A percentile compares a stretch with the other conserved stretches of the same genome.
These are phyloP conservation scores for Nothopassalora personata DNA, from an alignment of 2,329 filamentous ascomycete genomes.

Conservation along the genomic window DNA sequence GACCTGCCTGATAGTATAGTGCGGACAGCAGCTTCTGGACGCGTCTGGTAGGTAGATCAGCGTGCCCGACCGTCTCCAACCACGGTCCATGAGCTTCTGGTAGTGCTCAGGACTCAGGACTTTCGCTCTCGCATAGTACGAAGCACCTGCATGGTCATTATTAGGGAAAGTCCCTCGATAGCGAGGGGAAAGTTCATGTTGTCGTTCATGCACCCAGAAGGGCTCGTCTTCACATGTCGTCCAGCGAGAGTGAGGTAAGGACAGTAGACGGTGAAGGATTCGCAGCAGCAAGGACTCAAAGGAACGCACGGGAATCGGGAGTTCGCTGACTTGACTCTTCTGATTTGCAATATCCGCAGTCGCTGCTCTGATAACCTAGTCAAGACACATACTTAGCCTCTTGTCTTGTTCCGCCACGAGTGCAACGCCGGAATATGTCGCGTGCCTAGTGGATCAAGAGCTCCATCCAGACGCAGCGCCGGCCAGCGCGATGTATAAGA, in stretches of 20 bases:
- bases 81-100: conserved; percentile 65
- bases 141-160: conserved; percentile 52
- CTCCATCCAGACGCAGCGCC: background rate
- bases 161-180: background rate
- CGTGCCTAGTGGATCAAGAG: background rate
- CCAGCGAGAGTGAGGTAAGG: background rate
- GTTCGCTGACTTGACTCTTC: conserved; percentile 43
- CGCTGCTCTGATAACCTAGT: conserved; percentile 44
- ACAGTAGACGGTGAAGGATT: background rate
- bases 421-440: background rate
- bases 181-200: background rate
- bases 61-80: conserved; percentile 63
- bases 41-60: conserved; percentile 76
- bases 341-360: conserved; percentile 49
- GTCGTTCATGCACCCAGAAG: background rate
- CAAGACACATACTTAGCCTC: conserved; percentile 21
- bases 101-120: conserved; percentile 63
- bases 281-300: conserved; percentile 2
- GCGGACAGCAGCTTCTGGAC: conserved; percentile 78
- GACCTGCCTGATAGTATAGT: conserved; percentile 66
- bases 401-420: background rate
- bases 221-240: background rate
- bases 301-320: conserved; percentile 46
- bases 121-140: conserved; percentile 63
- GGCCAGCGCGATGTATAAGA: background rate